Percentiles rank a stretch among this genome's conserved stretches.
Conservation (phyloP, 176 grass and related monocot species). For the Eragrostis nindensis region DNA sequence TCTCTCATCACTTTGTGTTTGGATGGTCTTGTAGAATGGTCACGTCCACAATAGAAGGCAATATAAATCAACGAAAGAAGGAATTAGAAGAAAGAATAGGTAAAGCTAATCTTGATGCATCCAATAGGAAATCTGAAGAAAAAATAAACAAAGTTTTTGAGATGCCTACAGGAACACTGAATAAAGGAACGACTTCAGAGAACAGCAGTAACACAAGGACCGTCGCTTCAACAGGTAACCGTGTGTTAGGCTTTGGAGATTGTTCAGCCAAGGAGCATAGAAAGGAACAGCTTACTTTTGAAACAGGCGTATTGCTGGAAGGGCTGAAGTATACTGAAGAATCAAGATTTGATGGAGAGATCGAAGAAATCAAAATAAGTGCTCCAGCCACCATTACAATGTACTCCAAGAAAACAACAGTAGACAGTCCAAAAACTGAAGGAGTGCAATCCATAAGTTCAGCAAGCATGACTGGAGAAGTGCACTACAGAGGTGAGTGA, state of each 20-base stretch:
- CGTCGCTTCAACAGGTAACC: background rate
- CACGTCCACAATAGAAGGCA: slow-evolving; percentile 25
- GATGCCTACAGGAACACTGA: slow-evolving; percentile 1
- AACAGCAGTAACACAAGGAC: background rate
- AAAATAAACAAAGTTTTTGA: background rate
- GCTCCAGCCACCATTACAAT: background rate
- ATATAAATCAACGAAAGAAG: background rate
- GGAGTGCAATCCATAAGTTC: background rate
- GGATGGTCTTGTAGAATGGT: slow-evolving; percentile 36
- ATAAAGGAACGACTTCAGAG: background rate
- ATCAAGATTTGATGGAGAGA: slow-evolving; percentile 1
- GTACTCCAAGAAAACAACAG: background rate
- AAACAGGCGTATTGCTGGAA: slow-evolving; percentile 29
- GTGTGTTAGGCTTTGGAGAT: background rate
- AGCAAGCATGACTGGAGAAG: background rate
- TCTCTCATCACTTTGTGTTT: slow-evolving; percentile 40
- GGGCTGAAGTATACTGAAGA: background rate
- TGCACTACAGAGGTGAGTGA: slow-evolving; percentile 7
- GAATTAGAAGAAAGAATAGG: slow-evolving; percentile 4
- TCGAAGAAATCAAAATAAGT: slow-evolving; percentile 9
- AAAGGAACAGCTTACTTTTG: background rate
- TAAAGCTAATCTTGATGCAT: background rate
- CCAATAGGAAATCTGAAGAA: background rate
- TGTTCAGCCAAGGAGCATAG: background rate
- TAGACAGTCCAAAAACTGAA: slow-evolving; percentile 15